phyloP scores from a whole-genome alignment of 2,329 filamentous ascomycete species.

The Tolypocladium nubicola region DNA sequence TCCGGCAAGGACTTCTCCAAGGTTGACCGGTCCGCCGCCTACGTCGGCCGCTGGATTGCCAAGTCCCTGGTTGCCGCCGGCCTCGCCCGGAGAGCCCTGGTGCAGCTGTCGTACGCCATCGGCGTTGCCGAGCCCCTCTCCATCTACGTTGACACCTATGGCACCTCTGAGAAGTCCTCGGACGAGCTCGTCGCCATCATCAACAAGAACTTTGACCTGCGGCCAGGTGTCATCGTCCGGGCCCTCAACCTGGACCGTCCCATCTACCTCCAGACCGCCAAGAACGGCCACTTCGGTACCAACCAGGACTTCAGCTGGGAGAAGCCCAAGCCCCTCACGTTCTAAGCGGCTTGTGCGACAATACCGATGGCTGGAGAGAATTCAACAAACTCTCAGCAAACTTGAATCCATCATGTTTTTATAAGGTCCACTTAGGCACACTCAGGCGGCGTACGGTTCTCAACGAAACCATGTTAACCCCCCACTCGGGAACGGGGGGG shows the following conservation, averaged over 20 bases:
- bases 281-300: conserved; percentile 97
- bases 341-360: conserved; percentile 46
- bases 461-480: conserved; percentile 30
- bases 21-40: conserved; percentile 96
- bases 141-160: conserved; percentile 96
- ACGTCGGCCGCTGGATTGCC: conserved; percentile 96
- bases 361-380: conserved; percentile 17
- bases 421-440: conserved; percentile 26
- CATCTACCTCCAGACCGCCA: conserved; percentile 97
- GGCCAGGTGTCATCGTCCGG: conserved; percentile 96
- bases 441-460: conserved; percentile 33
- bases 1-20: conserved; percentile 99
- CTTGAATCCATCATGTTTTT: conserved; percentile 24
- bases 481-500: conserved; percentile 20
- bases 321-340: conserved; percentile 89
- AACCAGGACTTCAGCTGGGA: conserved; percentile 98
- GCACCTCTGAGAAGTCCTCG: conserved; percentile 79
- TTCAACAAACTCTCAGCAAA: conserved; percentile 29
- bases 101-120: conserved; percentile 98
- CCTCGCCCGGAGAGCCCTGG: conserved; percentile 83
- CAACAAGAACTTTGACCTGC: conserved; percentile 91
- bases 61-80: conserved; percentile 90
- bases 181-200: conserved; percentile 95
- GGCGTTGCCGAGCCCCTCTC: conserved; percentile 97
- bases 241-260: conserved; percentile 91